phyloP scores from a whole-genome alignment of 306 rosid genomes.

The Geum urbanum region DNA sequence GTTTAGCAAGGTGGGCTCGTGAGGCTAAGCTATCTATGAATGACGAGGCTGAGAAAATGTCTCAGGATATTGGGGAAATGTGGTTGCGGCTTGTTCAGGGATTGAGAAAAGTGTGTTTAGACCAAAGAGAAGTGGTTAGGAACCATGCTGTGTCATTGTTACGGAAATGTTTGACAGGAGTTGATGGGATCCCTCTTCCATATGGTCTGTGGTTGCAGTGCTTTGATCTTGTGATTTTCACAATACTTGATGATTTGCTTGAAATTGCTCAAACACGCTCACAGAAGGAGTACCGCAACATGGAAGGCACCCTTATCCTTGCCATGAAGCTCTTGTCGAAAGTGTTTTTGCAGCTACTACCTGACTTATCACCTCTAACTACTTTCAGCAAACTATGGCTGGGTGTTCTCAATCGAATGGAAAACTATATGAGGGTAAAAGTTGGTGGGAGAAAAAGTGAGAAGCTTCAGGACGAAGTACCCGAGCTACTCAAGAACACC shows the following conservation, averaged over 20 bases:
- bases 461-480: slow-evolving; percentile 79
- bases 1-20: slow-evolving; percentile 64
- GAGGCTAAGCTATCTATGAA: slow-evolving; percentile 64
- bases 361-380: slow-evolving; percentile 61
- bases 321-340: slow-evolving; percentile 87
- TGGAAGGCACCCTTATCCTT: slow-evolving; percentile 90
- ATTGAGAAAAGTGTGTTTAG: slow-evolving; percentile 85
- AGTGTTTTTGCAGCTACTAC: slow-evolving; percentile 71
- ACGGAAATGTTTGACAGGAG: slow-evolving; percentile 77
- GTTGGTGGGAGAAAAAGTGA: slow-evolving; percentile 78
- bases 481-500: slow-evolving; percentile 85
- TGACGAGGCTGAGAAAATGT: slow-evolving; percentile 60
- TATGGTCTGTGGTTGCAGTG: slow-evolving; percentile 69
- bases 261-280: slow-evolving; percentile 86
- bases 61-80: slow-evolving; percentile 89
- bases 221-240: slow-evolving; percentile 86
- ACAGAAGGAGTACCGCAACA: slow-evolving; percentile 84
- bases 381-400: slow-evolving; percentile 91
- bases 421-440: slow-evolving; percentile 72
- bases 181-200: slow-evolving; percentile 62
- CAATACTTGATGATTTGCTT: slow-evolving; percentile 91
- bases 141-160: slow-evolving; percentile 73
- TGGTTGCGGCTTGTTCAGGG: slow-evolving; percentile 94
- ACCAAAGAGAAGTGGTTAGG: slow-evolving; percentile 95
- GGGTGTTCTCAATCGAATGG: slow-evolving; percentile 86